Evolutionary conservation across 192 early-diverging fungal species (phyloP).

Genomic region (Coemansia sp.): DNA sequence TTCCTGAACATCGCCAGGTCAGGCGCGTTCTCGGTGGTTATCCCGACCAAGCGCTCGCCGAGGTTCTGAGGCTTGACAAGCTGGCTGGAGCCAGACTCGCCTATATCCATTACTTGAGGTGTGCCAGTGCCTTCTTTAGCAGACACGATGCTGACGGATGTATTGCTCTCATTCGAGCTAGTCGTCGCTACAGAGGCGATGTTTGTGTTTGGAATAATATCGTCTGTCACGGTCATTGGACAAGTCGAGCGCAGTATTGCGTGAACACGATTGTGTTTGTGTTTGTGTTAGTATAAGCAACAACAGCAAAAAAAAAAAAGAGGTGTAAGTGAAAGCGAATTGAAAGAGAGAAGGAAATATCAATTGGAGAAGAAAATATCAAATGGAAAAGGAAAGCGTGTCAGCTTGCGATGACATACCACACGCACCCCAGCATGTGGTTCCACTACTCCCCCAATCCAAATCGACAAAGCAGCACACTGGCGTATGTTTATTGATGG

Average conservation of each 20-base stretch:
- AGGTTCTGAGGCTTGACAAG: background rate
- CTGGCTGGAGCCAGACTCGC: background rate
- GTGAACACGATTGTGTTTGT: background rate
- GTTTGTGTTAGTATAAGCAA: background rate
- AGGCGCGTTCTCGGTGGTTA: background rate
- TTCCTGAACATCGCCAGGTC: constrained; percentile 21
- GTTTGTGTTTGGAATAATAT: background rate
- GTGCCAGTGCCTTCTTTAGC: background rate
- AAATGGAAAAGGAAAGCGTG: too few relatives aligned
- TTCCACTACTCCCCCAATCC: background rate
- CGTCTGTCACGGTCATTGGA: background rate
- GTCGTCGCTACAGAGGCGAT: background rate
- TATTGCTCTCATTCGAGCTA: background rate
- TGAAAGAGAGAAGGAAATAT: too few relatives aligned
- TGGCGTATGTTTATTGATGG: background rate
- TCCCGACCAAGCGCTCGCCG: background rate
- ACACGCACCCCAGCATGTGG: background rate
- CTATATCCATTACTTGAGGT: background rate
- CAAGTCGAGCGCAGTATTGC: background rate
- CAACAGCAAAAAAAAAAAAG: background rate
- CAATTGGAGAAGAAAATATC: too few relatives aligned
- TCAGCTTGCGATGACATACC: background rate
- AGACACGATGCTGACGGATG: background rate
- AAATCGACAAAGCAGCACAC: background rate
- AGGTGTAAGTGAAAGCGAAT: too few relatives aligned